These are phyloP conservation scores for Cotoneaster glaucophyllus DNA, from an alignment of 306 rosid species.

Conservation along the genomic window DNA sequence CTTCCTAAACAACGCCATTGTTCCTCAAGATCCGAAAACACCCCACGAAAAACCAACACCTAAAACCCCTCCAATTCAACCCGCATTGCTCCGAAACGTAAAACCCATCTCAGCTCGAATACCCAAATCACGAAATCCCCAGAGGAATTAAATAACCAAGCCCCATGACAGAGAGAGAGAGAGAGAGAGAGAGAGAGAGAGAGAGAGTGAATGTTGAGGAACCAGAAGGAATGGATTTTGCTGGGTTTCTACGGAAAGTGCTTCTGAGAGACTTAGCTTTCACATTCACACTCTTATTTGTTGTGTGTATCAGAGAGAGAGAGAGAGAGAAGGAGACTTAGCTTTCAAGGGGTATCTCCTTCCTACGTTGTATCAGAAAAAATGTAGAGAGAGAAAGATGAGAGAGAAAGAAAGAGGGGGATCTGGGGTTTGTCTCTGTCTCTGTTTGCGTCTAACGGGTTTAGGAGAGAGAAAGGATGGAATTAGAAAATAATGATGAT, in stretches of 20 bases:
- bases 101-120: conserved; percentile 6
- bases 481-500: conserved; percentile 4
- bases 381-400: conserved; percentile 12
- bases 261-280: conserved; percentile 37
- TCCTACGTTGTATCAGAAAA: background rate
- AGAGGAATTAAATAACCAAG: conserved; percentile 17
- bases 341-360: conserved; percentile 47
- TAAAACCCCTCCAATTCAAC: conserved; percentile 27
- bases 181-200: background rate
- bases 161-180: background rate
- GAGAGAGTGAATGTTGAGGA: conserved; percentile 51
- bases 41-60: conserved; percentile 11
- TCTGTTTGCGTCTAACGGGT: conserved; percentile 6
- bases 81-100: conserved; percentile 37
- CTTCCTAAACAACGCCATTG: conserved; percentile 85
- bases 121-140: conserved; percentile 32
- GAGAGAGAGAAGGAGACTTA: conserved; percentile 55
- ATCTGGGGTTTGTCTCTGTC: conserved; percentile 55
- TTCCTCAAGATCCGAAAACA: conserved; percentile 39
- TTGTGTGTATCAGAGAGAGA: conserved; percentile 21
- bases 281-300: conserved; percentile 41
- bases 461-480: background rate
- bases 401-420: conserved; percentile 29
- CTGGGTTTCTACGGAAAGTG: conserved; percentile 62
- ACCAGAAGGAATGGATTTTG: conserved; percentile 55